Conservation (phyloP, 208 protist genomes). For the Phytomonas serpens region DNA sequence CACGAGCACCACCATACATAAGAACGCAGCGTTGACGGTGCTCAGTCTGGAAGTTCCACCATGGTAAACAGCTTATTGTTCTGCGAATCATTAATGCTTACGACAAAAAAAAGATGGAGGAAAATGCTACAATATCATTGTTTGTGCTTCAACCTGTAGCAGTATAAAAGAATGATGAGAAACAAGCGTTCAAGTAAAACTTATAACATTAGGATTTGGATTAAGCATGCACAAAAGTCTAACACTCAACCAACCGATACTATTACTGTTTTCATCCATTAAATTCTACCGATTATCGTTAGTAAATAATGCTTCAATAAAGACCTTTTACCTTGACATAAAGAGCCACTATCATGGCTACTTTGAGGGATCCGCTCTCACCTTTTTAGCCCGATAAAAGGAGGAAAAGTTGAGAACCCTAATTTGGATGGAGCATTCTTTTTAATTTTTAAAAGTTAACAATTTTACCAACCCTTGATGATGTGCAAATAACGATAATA, state of each 20-base stretch:
- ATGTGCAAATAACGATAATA: not conserved
- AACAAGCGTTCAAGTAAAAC: not conserved
- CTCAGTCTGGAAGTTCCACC: constrained; percentile 92
- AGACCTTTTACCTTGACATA: constrained; percentile 4
- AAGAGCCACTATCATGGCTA: not conserved
- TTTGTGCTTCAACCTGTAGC: not conserved
- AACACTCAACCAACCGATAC: not conserved
- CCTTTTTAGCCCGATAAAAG: not conserved
- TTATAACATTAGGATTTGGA: not conserved
- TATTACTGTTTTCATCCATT: constrained; percentile 6
- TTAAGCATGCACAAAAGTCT: not conserved
- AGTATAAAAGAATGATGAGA: not conserved
- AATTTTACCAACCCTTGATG: not conserved
- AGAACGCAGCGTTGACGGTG: constrained; percentile 81
- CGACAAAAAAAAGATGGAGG: not conserved
- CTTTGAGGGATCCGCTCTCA: not conserved
- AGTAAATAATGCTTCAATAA: constrained; percentile 5
- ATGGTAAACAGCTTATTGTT: constrained; percentile 54
- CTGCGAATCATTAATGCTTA: constrained; percentile 52
- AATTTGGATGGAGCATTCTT: not conserved
- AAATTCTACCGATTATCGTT: not conserved
- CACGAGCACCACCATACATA: constrained; percentile 86
- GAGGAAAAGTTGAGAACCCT: not conserved
- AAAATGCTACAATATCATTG: not conserved
- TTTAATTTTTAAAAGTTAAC: not conserved